Evolutionary conservation across 192 early-diverging fungal species (phyloP).

Genomic region (Podochytrium sp.): DNA sequence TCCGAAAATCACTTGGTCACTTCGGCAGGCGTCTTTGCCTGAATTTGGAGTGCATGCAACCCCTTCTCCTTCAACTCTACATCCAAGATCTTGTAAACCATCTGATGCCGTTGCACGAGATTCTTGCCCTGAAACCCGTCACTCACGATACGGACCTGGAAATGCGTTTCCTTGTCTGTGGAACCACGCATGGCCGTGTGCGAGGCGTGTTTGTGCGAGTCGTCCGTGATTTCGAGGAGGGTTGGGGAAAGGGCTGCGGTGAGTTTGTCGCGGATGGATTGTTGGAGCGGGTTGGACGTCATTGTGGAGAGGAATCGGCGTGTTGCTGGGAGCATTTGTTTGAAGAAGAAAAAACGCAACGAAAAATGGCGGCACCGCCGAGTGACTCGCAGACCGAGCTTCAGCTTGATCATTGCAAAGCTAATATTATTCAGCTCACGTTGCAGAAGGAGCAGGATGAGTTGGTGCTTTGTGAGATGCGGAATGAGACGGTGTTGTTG

Average conservation of each 20-base stretch:
- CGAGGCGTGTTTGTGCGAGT: constrained; percentile 76
- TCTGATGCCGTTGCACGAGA: constrained; percentile 45
- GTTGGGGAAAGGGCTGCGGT: constrained; percentile 58
- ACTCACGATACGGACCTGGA: constrained; percentile 72
- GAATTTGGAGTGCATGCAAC: constrained; percentile 78
- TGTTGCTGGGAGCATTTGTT: neutral
- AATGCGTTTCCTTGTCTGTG: constrained; percentile 79
- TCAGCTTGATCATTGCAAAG: neutral
- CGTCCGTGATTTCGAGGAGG: constrained; percentile 72
- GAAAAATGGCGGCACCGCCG: neutral
- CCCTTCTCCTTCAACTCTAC: constrained; percentile 65
- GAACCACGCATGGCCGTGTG: constrained; percentile 73
- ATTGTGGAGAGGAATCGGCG: neutral
- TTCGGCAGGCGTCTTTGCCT: constrained; percentile 74
- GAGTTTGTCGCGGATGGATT: constrained; percentile 33
- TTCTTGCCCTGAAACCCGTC: constrained; percentile 61
- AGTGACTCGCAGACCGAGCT: neutral
- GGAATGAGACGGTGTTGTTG: neutral
- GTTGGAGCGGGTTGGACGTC: constrained; percentile 5
- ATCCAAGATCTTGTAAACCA: constrained; percentile 67
- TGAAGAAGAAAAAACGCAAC: neutral
- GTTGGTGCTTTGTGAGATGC: neutral
- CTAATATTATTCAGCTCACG: neutral
- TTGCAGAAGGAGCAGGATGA: constrained; percentile 4
- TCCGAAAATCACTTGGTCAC: constrained; percentile 13